phyloP scores from a whole-genome alignment of 331 rosid genomes.

The Cydonia oblonga region DNA sequence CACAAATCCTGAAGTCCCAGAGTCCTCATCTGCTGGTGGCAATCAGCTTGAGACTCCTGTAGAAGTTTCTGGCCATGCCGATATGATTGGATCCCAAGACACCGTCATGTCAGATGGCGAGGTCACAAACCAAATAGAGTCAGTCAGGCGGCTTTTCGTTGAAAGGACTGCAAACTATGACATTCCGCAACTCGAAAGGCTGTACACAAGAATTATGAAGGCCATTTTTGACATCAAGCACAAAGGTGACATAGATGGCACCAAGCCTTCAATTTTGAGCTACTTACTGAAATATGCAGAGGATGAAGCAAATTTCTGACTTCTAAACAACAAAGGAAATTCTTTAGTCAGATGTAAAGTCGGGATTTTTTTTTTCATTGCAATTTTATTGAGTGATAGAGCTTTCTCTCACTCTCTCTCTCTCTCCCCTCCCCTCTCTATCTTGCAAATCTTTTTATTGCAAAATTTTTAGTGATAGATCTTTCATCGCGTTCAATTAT shows the following conservation, averaged over 20 bases:
- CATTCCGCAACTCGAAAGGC: slow-evolving; percentile 86
- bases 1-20: slow-evolving; percentile 23
- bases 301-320: slow-evolving; percentile 39
- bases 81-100: slow-evolving; percentile 28
- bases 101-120: slow-evolving; percentile 38
- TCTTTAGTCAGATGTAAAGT: slow-evolving; percentile 39
- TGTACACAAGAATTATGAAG: slow-evolving; percentile 82
- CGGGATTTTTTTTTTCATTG: slow-evolving; percentile 35
- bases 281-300: slow-evolving; percentile 40
- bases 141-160: slow-evolving; percentile 39
- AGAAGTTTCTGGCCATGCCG: slow-evolving; percentile 26
- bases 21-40: slow-evolving; percentile 28
- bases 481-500: no score
- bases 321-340: slow-evolving; percentile 7
- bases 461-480: no score
- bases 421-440: no score
- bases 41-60: slow-evolving; percentile 22
- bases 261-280: slow-evolving; percentile 50
- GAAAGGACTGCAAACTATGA: slow-evolving; percentile 45
- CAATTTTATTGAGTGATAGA: slow-evolving; percentile 22
- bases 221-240: slow-evolving; percentile 57
- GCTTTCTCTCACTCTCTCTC: no score
- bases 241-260: slow-evolving; percentile 32
- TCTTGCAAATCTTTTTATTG: no score
- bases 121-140: slow-evolving; percentile 43